Conservation (phyloP, 2,329 filamentous ascomycete species). For the Ophiostoma piceae region DNA sequence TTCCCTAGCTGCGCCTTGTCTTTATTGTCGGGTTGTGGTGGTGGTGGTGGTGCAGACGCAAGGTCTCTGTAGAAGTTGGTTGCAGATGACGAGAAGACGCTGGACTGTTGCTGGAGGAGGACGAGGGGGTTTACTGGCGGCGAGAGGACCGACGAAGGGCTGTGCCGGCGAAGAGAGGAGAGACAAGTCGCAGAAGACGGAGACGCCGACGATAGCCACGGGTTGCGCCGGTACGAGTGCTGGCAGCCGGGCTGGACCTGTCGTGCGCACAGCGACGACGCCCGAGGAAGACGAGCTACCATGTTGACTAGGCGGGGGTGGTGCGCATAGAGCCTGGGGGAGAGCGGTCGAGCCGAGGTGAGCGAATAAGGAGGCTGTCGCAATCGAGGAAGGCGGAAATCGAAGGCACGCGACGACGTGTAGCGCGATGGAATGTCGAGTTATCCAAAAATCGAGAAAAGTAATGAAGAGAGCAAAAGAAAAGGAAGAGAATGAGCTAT, state of each 20-base stretch:
- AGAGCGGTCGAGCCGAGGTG: background rate
- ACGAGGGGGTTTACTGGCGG: background rate
- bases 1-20: background rate
- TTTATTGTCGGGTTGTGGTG: background rate
- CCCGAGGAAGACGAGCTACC: constrained; percentile 25
- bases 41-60: background rate
- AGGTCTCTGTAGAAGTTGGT: constrained; percentile 9
- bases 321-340: background rate
- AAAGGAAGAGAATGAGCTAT: background rate
- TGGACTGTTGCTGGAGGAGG: background rate
- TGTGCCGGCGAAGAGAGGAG: constrained; percentile 6
- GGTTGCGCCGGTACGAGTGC: background rate
- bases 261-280: constrained; percentile 24
- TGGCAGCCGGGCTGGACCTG: constrained; percentile 17
- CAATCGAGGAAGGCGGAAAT: constrained; percentile 5
- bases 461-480: background rate
- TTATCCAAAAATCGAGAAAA: background rate
- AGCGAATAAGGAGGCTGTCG: background rate
- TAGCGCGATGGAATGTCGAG: background rate
- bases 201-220: background rate
- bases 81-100: background rate
- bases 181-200: constrained; percentile 15
- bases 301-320: constrained; percentile 18
- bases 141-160: background rate
- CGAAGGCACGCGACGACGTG: background rate